phyloP scores from a whole-genome alignment of 768 basidiomycete species.

The Clitopilus passeckerianus region DNA sequence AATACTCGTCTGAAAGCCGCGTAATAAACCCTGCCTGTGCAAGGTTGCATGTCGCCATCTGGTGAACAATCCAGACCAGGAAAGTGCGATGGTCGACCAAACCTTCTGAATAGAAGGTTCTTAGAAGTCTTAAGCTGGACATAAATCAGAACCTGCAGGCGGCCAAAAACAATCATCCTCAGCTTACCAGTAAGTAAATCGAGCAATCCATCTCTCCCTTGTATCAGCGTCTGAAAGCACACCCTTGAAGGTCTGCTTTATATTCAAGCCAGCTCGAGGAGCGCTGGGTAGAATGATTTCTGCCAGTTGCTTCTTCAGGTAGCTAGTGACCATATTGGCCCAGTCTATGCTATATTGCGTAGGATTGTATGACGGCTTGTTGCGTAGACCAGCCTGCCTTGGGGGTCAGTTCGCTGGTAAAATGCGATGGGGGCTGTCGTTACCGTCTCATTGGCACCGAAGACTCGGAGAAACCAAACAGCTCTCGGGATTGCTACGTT shows the following conservation, averaged over 20 bases:
- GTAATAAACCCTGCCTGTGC: constrained; percentile 77
- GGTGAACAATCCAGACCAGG: constrained; percentile 74
- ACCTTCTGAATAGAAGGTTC: constrained; percentile 76
- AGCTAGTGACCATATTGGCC: constrained; percentile 76
- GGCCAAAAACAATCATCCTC: neutral
- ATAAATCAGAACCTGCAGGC: constrained; percentile 1
- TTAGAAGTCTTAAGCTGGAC: constrained; percentile 60
- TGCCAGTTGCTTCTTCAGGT: constrained; percentile 76
- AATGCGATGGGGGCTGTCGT: constrained; percentile 9
- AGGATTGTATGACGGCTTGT: constrained; percentile 77
- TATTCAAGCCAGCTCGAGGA: constrained; percentile 69
- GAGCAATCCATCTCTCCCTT: constrained; percentile 72
- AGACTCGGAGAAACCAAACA: constrained; percentile 83
- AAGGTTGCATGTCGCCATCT: constrained; percentile 72
- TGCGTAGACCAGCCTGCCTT: constrained; percentile 62
- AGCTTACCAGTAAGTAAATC: constrained; percentile 71
- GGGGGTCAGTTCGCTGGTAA: neutral
- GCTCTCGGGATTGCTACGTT: constrained; percentile 78
- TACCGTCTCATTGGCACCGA: constrained; percentile 86
- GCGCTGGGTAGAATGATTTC: constrained; percentile 80
- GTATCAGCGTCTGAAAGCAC: constrained; percentile 68
- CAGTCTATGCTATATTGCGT: constrained; percentile 83
- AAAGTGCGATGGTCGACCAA: constrained; percentile 77
- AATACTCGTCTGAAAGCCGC: constrained; percentile 75
- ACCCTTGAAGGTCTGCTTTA: constrained; percentile 82